Evolutionary conservation across 2,329 filamentous ascomycete genomes (phyloP).

Genomic region (Pseudopyrenochaeta lycopersici): DNA sequence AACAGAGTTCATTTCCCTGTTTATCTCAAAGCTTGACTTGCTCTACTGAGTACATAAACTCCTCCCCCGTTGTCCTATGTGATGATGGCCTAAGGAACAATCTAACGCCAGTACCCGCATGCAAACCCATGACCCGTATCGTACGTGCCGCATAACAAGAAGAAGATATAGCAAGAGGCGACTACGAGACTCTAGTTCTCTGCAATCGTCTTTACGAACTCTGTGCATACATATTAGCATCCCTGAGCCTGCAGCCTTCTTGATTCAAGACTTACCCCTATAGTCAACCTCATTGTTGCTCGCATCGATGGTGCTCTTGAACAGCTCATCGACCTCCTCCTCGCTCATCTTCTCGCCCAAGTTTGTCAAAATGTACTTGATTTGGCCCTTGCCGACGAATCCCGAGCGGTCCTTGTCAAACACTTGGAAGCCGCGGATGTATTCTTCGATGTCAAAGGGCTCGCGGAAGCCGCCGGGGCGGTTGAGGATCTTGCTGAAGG

Average conservation of each 20-base stretch:
- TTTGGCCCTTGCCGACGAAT: slow-evolving; percentile 95
- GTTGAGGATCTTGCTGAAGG: slow-evolving; percentile 96
- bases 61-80: background rate
- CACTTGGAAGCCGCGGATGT: slow-evolving; percentile 98
- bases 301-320: slow-evolving; percentile 92
- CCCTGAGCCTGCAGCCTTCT: background rate
- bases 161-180: slow-evolving; percentile 4
- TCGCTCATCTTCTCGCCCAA: slow-evolving; percentile 99
- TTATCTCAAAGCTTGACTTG: background rate
- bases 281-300: slow-evolving; percentile 98
- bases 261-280: slow-evolving; percentile 69
- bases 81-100: background rate
- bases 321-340: slow-evolving; percentile 96
- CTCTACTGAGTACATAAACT: background rate
- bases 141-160: slow-evolving; percentile 24
- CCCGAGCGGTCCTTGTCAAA: slow-evolving; percentile 99
- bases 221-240: slow-evolving; percentile 25
- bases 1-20: slow-evolving; percentile 27
- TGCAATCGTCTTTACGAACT: slow-evolving; percentile 51
- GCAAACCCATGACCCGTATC: slow-evolving; percentile 34
- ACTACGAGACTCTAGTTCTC: slow-evolving; percentile 42
- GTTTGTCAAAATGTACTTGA: slow-evolving; percentile 98
- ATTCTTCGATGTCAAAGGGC: slow-evolving; percentile 96
- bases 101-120: slow-evolving; percentile 43
- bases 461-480: slow-evolving; percentile 98